These are phyloP conservation scores for Waltergamsia citrina DNA, from an alignment of 2,329 filamentous ascomycete species.

Conservation along the genomic window DNA sequence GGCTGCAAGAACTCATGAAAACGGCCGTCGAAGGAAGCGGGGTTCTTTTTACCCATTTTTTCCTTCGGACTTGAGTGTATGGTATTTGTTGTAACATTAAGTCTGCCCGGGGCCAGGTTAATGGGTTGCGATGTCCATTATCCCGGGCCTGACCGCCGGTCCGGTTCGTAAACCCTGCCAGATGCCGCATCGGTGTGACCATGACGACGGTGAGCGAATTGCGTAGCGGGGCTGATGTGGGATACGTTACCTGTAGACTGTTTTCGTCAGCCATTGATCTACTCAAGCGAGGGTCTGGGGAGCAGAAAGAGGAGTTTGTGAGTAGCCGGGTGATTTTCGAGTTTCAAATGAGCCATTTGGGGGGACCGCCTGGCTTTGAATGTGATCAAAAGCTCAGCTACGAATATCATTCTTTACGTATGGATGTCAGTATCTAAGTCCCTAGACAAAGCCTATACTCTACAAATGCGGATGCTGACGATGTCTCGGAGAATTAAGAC, in stretches of 20 bases:
- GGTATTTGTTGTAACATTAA: too few species aligned
- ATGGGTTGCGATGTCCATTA: too few species aligned
- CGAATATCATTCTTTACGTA: not conserved
- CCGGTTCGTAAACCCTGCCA: too few species aligned
- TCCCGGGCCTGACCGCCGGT: too few species aligned
- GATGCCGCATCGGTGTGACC: not conserved
- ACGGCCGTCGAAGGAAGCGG: too few species aligned
- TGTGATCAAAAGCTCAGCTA: not conserved
- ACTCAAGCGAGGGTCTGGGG: not conserved
- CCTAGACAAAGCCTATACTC: too few species aligned
- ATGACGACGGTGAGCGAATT: not conserved
- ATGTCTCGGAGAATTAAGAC: not conserved
- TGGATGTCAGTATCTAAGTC: not conserved
- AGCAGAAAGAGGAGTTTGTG: not conserved
- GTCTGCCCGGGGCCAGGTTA: too few species aligned
- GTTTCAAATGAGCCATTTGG: conserved; percentile 1
- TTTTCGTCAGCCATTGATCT: not conserved
- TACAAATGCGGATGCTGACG: too few species aligned
- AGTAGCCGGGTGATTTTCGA: not conserved
- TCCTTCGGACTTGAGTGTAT: too few species aligned
- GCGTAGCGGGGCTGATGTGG: not conserved
- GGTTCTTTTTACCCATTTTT: too few species aligned
- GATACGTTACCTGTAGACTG: not conserved
- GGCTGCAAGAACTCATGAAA: too few species aligned
- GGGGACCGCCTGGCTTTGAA: not conserved